These are phyloP conservation scores for Waltiozyma sp. DNA, from an alignment of 1,139 yeast species.

Conservation along the genomic window DNA sequence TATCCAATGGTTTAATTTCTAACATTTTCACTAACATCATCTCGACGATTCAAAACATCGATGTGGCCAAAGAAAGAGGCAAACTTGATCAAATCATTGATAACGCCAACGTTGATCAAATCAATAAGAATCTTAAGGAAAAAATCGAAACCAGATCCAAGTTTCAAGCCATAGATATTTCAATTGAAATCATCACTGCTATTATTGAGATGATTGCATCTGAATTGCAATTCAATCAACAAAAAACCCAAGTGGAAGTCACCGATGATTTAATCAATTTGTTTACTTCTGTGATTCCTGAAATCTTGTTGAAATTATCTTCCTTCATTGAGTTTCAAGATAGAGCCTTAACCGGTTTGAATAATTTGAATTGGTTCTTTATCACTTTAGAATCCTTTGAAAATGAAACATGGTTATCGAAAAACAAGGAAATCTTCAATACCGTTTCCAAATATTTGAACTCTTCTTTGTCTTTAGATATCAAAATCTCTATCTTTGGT, in stretches of 20 bases:
- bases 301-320: constrained; percentile 29
- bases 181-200: constrained; percentile 67
- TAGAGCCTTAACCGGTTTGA: constrained; percentile 54
- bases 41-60: constrained; percentile 24
- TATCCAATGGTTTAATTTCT: constrained; percentile 2
- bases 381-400: constrained; percentile 14
- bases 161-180: constrained; percentile 54
- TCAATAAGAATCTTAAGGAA: constrained; percentile 30
- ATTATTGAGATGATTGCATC: constrained; percentile 46
- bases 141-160: constrained; percentile 38
- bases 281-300: constrained; percentile 28
- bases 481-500: constrained; percentile 41
- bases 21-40: constrained; percentile 8
- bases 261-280: constrained; percentile 22
- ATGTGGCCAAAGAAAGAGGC: constrained; percentile 30
- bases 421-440: constrained; percentile 30
- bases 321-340: constrained; percentile 32
- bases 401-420: constrained; percentile 25
- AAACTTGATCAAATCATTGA: constrained; percentile 27
- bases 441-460: constrained; percentile 12
- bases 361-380: constrained; percentile 51
- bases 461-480: constrained; percentile 21
- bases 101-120: constrained; percentile 27
- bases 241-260: constrained; percentile 10
- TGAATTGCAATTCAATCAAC: constrained; percentile 8